A percentile compares a stretch with the other conserved stretches of the same genome.
These are phyloP conservation scores for Colletotrichum magnum DNA, from an alignment of 2,329 filamentous ascomycete genomes.

Conservation along the genomic window DNA sequence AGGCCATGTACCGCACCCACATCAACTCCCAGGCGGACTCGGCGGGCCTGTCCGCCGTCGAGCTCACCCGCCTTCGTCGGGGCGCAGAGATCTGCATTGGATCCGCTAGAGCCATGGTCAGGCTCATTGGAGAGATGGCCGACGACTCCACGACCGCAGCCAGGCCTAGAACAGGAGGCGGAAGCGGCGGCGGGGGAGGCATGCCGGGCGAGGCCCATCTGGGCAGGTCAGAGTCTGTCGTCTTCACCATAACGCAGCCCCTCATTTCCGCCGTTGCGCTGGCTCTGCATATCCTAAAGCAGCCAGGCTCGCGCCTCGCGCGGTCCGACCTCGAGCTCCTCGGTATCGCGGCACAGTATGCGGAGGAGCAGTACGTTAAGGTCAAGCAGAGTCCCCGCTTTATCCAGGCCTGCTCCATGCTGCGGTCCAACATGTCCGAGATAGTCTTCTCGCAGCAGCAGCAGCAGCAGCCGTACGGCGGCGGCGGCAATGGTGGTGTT, in stretches of 20 bases:
- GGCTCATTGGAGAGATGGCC: conserved; percentile 25
- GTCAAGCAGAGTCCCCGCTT: conserved; percentile 30
- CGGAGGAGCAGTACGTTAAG: conserved; percentile 40
- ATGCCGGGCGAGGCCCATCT: neutral
- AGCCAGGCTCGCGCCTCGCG: conserved; percentile 41
- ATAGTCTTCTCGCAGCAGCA: neutral
- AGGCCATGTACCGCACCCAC: conserved; percentile 38
- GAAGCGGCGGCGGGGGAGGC: neutral
- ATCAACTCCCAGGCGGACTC: conserved; percentile 35
- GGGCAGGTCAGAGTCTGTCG: conserved; percentile 6
- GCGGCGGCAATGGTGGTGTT: neutral
- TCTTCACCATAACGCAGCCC: conserved; percentile 36
- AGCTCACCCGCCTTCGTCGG: conserved; percentile 16
- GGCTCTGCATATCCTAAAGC: conserved; percentile 41
- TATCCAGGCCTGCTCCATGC: conserved; percentile 27
- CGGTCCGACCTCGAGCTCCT: conserved; percentile 43
- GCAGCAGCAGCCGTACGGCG: neutral
- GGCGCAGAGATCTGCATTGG: conserved; percentile 29
- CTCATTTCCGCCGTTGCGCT: conserved; percentile 42
- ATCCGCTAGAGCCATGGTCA: conserved; percentile 23
- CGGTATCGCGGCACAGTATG: conserved; percentile 38
- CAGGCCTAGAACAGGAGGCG: neutral
- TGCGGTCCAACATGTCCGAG: conserved; percentile 31
- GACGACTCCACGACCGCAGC: conserved; percentile 13
- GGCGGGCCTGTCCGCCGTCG: neutral